phyloP scores from a whole-genome alignment of 305 asterid genomes.

The Fraxinus angustifolia region DNA sequence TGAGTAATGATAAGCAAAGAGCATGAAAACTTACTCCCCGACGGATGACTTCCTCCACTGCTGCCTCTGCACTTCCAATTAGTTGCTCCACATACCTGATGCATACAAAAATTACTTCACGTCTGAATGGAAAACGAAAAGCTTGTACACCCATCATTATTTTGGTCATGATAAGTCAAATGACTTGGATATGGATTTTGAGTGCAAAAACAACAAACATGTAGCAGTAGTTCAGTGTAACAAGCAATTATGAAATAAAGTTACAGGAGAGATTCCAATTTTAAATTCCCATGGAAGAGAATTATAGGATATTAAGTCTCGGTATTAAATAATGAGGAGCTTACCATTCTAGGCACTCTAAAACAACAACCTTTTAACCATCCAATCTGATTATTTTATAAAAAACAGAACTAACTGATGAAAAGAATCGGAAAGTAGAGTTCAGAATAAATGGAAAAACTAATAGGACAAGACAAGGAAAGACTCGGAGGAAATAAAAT shows the following conservation, averaged over 20 bases:
- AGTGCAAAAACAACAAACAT: slow-evolving; percentile 8
- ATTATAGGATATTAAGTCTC: not conserved
- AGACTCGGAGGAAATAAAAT: not conserved
- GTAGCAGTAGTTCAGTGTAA: slow-evolving; percentile 4
- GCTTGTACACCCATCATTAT: not conserved
- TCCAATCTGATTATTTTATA: not conserved
- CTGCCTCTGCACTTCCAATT: slow-evolving; percentile 97
- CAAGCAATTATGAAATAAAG: not conserved
- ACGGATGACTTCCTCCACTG: slow-evolving; percentile 85
- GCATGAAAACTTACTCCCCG: slow-evolving; percentile 69
- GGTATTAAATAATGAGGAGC: not conserved
- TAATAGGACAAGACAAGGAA: not conserved
- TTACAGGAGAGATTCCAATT: not conserved
- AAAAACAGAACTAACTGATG: not conserved
- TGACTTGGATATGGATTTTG: not conserved
- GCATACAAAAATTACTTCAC: slow-evolving; percentile 13
- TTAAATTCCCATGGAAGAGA: slow-evolving; percentile 1
- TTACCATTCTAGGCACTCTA: not conserved
- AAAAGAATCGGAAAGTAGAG: not conserved
- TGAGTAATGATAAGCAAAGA: slow-evolving; percentile 2
- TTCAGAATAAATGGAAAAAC: not conserved
- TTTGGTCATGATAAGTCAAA: not conserved
- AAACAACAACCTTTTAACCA: not conserved
- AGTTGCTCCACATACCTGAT: slow-evolving; percentile 91
- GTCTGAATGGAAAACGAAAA: not conserved